These are phyloP conservation scores for Epicoccum nigrum DNA, from an alignment of 2,329 filamentous ascomycete genomes.

Conservation along the genomic window DNA sequence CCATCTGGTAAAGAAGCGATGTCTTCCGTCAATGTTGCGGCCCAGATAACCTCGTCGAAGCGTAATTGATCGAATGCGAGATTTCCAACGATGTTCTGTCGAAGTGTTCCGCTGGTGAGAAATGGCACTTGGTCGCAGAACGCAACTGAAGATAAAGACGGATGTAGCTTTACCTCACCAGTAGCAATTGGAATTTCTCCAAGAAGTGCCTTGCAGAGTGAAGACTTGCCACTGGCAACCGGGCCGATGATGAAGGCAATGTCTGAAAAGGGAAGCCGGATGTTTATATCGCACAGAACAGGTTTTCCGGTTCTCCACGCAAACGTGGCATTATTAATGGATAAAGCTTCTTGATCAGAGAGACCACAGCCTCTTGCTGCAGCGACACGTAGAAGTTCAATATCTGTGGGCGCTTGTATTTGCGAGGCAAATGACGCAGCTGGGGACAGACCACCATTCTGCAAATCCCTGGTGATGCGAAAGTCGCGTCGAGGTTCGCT, in stretches of 20 bases:
- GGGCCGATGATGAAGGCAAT: conserved; percentile 20
- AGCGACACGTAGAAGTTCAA: not conserved
- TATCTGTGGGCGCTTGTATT: not conserved
- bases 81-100: conserved; percentile 7
- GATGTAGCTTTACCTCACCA: not conserved
- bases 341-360: not conserved
- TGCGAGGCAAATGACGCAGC: no score
- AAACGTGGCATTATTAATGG: not conserved
- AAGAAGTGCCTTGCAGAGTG: conserved; percentile 39
- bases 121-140: conserved; percentile 51
- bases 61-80: not conserved
- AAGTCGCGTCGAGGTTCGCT: conserved; percentile 2
- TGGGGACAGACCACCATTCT: no score
- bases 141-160: conserved; percentile 25
- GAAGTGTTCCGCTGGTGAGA: conserved; percentile 5
- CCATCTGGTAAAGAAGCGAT: not conserved
- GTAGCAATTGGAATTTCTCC: conserved; percentile 16
- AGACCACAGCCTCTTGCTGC: not conserved
- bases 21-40: not conserved
- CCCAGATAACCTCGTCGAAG: not conserved
- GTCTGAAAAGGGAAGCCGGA: not conserved
- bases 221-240: conserved; percentile 35
- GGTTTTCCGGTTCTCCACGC: not conserved
- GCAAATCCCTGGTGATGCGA: not conserved
- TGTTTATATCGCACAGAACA: not conserved